These are phyloP conservation scores for Aureobasidium mangrovei DNA, from an alignment of 2,329 filamentous ascomycete species.

Conservation along the genomic window DNA sequence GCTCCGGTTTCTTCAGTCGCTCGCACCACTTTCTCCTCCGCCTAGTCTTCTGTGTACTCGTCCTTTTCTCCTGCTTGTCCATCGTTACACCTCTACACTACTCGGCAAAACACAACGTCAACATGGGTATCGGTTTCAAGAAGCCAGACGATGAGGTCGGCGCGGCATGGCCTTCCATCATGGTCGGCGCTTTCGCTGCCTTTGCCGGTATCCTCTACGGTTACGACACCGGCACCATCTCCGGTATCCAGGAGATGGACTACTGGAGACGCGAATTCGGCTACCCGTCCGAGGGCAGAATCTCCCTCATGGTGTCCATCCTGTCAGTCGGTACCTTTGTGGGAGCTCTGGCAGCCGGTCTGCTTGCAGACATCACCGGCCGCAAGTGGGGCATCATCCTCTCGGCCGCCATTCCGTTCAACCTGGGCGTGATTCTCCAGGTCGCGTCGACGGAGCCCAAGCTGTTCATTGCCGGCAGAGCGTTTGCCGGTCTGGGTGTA, in stretches of 20 bases:
- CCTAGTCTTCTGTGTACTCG: not conserved
- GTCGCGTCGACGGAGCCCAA: conserved; percentile 16
- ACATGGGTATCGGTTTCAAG: conserved; percentile 31
- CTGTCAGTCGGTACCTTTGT: conserved; percentile 20
- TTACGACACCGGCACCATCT: conserved; percentile 15
- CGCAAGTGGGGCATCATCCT: conserved; percentile 58
- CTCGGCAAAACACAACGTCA: not conserved
- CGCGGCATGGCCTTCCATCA: conserved; percentile 35
- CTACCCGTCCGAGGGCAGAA: conserved; percentile 8
- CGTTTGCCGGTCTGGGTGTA: conserved; percentile 18
- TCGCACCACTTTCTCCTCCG: not conserved
- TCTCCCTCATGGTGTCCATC: conserved; percentile 20
- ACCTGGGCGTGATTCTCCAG: conserved; percentile 19
- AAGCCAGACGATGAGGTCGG: conserved; percentile 35
- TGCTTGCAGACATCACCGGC: conserved; percentile 63
- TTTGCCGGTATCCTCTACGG: conserved; percentile 26
- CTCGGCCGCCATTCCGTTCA: conserved; percentile 48
- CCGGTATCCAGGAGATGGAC: conserved; percentile 15
- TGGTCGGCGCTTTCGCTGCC: conserved; percentile 30
- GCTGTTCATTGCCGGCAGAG: conserved; percentile 18
- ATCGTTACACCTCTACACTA: not conserved
- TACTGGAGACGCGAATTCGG: conserved; percentile 16
- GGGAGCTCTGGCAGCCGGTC: conserved; percentile 42
- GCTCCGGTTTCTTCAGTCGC: not conserved
- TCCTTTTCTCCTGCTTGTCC: not conserved